Conservation (phyloP, 345 rosid species). For the Melastoma malabathricum region DNA sequence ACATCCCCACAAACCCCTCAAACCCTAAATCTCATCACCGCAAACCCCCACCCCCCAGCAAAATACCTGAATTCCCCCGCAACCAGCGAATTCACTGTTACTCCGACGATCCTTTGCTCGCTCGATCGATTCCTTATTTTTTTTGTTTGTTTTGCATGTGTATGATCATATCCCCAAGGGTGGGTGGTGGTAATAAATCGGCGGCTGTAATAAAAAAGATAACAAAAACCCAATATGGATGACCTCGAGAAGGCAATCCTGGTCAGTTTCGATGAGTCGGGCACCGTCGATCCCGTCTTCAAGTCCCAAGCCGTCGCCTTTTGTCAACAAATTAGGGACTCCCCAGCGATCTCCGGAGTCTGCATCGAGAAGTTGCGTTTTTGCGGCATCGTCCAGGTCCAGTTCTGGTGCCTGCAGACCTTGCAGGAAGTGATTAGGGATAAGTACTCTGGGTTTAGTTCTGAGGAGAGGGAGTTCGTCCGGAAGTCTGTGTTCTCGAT, state of each 20-base stretch:
- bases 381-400: constrained; percentile 56
- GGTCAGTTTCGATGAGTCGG: constrained; percentile 64
- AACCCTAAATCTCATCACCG: too few relatives aligned
- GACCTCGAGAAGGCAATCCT: constrained; percentile 77
- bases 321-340: constrained; percentile 52
- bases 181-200: too few relatives aligned
- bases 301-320: constrained; percentile 44
- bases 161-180: too few relatives aligned
- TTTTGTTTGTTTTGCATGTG: too few relatives aligned
- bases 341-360: constrained; percentile 33
- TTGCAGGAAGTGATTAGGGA: constrained; percentile 53
- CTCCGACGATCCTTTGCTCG: too few relatives aligned
- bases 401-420: constrained; percentile 95
- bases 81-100: too few relatives aligned
- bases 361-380: constrained; percentile 63
- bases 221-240: constrained; percentile 41
- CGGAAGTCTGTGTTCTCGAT: constrained; percentile 58
- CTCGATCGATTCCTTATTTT: too few relatives aligned
- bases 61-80: too few relatives aligned
- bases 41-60: too few relatives aligned
- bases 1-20: too few relatives aligned
- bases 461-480: constrained; percentile 44
- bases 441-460: constrained; percentile 39
- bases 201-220: too few relatives aligned
- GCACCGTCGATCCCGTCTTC: constrained; percentile 37